Evolutionary conservation across 1,139 yeast species (phyloP).

Genomic region (Yamadazyma siamensis): DNA sequence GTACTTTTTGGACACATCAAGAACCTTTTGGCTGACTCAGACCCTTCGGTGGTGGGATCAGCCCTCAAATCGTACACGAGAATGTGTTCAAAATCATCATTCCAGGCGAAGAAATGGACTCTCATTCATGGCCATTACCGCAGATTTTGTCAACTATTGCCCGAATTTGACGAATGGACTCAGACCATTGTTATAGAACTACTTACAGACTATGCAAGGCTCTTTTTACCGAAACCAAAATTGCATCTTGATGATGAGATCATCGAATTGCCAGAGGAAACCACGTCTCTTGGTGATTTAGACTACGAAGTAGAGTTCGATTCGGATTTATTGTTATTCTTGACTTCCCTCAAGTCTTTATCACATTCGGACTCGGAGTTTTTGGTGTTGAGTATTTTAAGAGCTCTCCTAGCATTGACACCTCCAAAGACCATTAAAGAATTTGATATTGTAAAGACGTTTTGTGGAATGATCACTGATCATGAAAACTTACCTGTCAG

Average conservation of each 20-base stretch:
- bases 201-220: conserved; percentile 62
- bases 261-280: conserved; percentile 39
- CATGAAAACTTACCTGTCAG: conserved; percentile 29
- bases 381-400: conserved; percentile 60
- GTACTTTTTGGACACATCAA: conserved; percentile 51
- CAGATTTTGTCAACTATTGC: conserved; percentile 52
- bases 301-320: conserved; percentile 46
- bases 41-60: conserved; percentile 64
- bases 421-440: conserved; percentile 49
- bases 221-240: conserved; percentile 54
- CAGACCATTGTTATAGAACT: conserved; percentile 60
- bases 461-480: conserved; percentile 40
- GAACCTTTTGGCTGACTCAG: conserved; percentile 60
- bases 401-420: conserved; percentile 52
- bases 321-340: conserved; percentile 53
- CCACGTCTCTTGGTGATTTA: conserved; percentile 23
- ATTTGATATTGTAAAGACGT: conserved; percentile 46
- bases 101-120: conserved; percentile 52
- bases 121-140: conserved; percentile 71
- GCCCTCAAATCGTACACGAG: conserved; percentile 59
- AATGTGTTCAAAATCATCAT: conserved; percentile 19
- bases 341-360: conserved; percentile 43
- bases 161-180: conserved; percentile 73
- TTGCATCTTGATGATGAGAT: conserved; percentile 20
- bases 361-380: conserved; percentile 53